These are phyloP conservation scores for Quercus mongolica DNA, from an alignment of 306 rosid species.

Conservation along the genomic window DNA sequence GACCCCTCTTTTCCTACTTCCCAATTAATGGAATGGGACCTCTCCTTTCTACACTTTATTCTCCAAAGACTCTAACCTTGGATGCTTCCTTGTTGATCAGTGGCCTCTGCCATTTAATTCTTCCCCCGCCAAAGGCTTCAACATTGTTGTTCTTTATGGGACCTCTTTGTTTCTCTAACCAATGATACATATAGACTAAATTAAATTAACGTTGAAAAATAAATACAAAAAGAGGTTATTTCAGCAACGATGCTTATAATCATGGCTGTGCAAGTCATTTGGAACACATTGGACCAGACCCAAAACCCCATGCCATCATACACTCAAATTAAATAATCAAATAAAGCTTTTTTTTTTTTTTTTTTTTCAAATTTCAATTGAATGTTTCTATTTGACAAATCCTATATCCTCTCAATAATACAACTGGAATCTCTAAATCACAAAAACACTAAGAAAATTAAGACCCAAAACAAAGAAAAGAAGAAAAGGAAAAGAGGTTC, in stretches of 20 bases:
- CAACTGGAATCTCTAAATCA: constrained; percentile 38
- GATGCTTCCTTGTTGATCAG: constrained; percentile 39
- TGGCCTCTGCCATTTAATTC: neutral
- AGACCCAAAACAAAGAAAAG: constrained; percentile 6
- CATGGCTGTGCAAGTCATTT: constrained; percentile 22
- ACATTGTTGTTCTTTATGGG: neutral
- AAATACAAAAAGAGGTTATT: constrained; percentile 28
- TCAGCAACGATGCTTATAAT: constrained; percentile 55
- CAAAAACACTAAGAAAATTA: constrained; percentile 24
- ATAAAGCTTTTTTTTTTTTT: neutral
- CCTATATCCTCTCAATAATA: constrained; percentile 51
- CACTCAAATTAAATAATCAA: neutral
- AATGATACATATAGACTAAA: constrained; percentile 18
- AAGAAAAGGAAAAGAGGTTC: neutral
- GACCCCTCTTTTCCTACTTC: neutral
- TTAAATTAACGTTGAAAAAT: constrained; percentile 33
- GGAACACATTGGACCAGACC: constrained; percentile 18
- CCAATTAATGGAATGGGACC: constrained; percentile 24
- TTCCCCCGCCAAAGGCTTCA: neutral
- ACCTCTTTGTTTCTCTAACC: constrained; percentile 7
- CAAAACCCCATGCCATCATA: constrained; percentile 2
- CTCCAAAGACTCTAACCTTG: constrained; percentile 21
- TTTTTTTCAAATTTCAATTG: constrained; percentile 30
- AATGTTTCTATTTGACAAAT: constrained; percentile 43
- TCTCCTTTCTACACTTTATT: constrained; percentile 20